A percentile compares a stretch with the other conserved stretches of the same genome.
Conservation (phyloP, 768 basidiomycete genomes). For the Trametes cubensis region DNA sequence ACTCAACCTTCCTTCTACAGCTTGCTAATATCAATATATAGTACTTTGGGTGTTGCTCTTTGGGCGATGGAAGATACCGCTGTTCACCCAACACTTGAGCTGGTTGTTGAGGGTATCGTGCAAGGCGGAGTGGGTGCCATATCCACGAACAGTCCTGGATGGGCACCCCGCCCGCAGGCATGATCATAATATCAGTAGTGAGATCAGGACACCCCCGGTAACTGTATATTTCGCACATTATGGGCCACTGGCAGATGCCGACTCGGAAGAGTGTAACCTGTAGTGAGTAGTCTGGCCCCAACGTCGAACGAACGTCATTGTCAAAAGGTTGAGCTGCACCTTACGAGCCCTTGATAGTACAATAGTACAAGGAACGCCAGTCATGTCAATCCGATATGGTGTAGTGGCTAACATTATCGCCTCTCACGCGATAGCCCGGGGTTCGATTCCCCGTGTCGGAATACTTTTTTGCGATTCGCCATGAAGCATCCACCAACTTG, state of each 20-base stretch:
- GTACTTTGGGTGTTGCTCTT: constrained; percentile 55
- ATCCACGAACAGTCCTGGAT: constrained; percentile 58
- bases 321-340: no score
- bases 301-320: no score
- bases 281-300: no score
- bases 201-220: no score
- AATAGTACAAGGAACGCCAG: no score
- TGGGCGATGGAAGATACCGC: constrained; percentile 63
- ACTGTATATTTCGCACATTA: no score
- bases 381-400: constrained; percentile 7
- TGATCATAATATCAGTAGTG: background rate
- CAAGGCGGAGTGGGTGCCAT: constrained; percentile 70
- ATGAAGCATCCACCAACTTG: no score
- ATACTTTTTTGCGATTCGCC: background rate
- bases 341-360: no score
- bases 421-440: constrained; percentile 13
- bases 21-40: no score
- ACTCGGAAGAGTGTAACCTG: no score
- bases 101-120: constrained; percentile 57
- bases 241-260: no score
- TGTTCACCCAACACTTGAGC: constrained; percentile 53
- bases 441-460: constrained; percentile 17
- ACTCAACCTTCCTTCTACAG: no score
- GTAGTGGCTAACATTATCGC: constrained; percentile 17
- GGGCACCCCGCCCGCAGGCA: constrained; percentile 35